Conservation (phyloP, 176 grass and related monocot species). For the Triticum urartu region DNA sequence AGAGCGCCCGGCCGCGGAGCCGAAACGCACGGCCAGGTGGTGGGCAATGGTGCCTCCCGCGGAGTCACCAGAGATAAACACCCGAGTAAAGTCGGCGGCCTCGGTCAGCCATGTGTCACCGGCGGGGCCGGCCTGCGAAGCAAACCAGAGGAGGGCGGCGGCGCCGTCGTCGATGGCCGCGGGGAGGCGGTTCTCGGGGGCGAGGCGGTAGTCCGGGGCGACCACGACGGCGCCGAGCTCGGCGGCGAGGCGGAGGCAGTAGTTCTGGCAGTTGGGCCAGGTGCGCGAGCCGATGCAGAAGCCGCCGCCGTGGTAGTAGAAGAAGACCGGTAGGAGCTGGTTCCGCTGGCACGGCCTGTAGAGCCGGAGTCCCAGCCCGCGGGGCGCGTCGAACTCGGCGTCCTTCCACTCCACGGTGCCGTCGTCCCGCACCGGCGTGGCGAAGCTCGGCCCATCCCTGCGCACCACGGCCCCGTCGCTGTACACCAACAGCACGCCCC, state of each 20-base stretch:
- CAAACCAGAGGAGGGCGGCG: slow-evolving; percentile 46
- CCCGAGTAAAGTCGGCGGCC: slow-evolving; percentile 42
- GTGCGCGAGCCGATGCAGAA: slow-evolving; percentile 86
- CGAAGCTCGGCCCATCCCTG: slow-evolving; percentile 35
- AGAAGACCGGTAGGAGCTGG: slow-evolving; percentile 48
- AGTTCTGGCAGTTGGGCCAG: slow-evolving; percentile 90
- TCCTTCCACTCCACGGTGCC: slow-evolving; percentile 77
- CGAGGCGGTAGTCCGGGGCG: slow-evolving; percentile 86
- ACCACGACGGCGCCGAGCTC: slow-evolving; percentile 70
- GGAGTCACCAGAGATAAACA: slow-evolving; percentile 82
- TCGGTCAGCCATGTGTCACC: slow-evolving; percentile 60
- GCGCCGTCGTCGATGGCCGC: slow-evolving; percentile 57
- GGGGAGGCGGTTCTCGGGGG: slow-evolving; percentile 75
- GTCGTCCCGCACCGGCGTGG: slow-evolving; percentile 52
- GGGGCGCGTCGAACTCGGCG: slow-evolving; percentile 37
- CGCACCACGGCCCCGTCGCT: slow-evolving; percentile 55
- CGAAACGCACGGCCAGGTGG: slow-evolving; percentile 72
- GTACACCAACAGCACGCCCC: slow-evolving; percentile 66
- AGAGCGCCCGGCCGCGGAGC: slow-evolving; percentile 34
- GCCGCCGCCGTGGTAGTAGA: slow-evolving; percentile 84
- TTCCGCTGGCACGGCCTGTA: slow-evolving; percentile 26
- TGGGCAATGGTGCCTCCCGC: slow-evolving; percentile 77
- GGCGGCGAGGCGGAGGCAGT: slow-evolving; percentile 71
- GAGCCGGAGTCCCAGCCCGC: slow-evolving; percentile 44
- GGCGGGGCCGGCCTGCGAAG: neutral